Percentiles rank a stretch among this genome's conserved stretches.
These are phyloP conservation scores for Dioszegia hungarica DNA, from an alignment of 768 basidiomycete genomes.

Conservation along the genomic window DNA sequence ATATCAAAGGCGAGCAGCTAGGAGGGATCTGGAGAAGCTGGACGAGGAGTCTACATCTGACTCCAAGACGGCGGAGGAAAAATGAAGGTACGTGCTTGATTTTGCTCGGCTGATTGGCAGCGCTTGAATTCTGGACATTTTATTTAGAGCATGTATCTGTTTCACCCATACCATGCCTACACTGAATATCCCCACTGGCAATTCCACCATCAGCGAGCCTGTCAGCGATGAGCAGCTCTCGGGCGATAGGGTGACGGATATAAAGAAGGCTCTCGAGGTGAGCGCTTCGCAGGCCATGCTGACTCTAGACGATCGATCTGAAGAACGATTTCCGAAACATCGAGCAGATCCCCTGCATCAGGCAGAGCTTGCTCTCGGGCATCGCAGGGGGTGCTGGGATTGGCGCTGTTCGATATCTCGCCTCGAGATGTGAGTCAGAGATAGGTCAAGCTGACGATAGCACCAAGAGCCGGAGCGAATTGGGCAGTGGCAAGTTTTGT, in stretches of 20 bases:
- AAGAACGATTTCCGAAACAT: constrained; percentile 40
- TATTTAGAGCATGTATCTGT: too few relatives aligned
- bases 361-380: constrained; percentile 43
- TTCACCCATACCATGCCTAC: constrained; percentile 8
- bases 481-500: constrained; percentile 46
- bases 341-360: constrained; percentile 42
- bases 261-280: constrained; percentile 32
- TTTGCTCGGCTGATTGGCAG: too few relatives aligned
- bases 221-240: constrained; percentile 19
- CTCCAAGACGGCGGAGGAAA: too few relatives aligned
- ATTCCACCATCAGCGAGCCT: constrained; percentile 17
- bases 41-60: too few relatives aligned
- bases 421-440: constrained; percentile 35
- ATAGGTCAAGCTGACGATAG: neutral
- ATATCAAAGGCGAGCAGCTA: too few relatives aligned
- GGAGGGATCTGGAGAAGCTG: too few relatives aligned
- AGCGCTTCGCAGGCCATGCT: neutral
- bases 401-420: constrained; percentile 39
- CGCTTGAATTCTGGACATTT: too few relatives aligned
- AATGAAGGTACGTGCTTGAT: too few relatives aligned
- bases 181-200: constrained; percentile 42
- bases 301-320: constrained; percentile 25
- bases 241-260: constrained; percentile 34
- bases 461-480: constrained; percentile 23
- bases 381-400: constrained; percentile 44